Percentiles rank a stretch among this genome's conserved stretches.
Conservation (phyloP, 2,329 filamentous ascomycete species). For the Calonectria hawksworthii region DNA sequence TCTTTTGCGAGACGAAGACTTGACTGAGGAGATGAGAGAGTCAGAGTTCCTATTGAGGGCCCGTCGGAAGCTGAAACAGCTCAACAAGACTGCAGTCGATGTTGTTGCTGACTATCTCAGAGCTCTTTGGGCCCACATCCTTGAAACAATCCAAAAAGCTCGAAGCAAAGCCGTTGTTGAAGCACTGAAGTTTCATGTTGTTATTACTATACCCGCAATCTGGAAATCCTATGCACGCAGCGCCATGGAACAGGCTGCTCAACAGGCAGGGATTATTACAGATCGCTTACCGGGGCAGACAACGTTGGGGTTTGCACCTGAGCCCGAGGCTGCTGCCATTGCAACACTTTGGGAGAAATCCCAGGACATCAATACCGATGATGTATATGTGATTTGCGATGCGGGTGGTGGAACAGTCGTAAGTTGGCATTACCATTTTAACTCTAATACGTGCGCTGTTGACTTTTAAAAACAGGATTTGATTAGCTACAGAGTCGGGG, state of each 20-base stretch:
- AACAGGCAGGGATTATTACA: constrained; percentile 1
- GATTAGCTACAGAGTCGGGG: constrained; percentile 9
- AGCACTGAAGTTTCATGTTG: constrained; percentile 6
- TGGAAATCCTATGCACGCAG: constrained; percentile 18
- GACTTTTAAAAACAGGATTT: not conserved
- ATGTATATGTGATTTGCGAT: constrained; percentile 24
- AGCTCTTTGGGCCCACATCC: not conserved
- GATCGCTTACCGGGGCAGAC: not conserved
- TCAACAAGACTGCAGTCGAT: not conserved
- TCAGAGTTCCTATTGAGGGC: constrained; percentile 15
- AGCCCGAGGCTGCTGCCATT: constrained; percentile 10
- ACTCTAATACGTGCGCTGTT: no score
- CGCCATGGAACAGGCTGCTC: constrained; percentile 8
- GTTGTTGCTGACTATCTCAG: constrained; percentile 13
- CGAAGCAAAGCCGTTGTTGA: not conserved
- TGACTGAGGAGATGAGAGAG: not conserved
- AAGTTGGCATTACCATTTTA: no score
- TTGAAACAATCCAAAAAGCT: not conserved
- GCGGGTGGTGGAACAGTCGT: constrained; percentile 22
- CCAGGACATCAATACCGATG: not conserved
- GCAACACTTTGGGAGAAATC: not conserved
- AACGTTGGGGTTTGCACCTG: not conserved
- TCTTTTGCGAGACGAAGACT: constrained; percentile 15
- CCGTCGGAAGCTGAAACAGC: not conserved
- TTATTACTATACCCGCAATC: constrained; percentile 18